phyloP scores from a whole-genome alignment of 306 rosid genomes.

The Corylus heterophylla region DNA sequence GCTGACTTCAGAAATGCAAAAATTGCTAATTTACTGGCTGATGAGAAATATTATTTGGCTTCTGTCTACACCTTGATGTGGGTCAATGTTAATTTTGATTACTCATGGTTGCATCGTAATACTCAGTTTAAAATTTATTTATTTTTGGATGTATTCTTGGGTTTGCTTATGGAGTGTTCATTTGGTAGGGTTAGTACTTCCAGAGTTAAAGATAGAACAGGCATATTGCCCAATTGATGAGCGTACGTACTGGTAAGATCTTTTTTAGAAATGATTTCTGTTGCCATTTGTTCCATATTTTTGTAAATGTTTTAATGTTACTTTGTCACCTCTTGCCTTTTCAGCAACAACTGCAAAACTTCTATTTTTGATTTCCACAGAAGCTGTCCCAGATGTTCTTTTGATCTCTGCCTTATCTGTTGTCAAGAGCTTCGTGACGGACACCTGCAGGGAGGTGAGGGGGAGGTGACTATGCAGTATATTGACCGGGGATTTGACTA shows the following conservation, averaged over 20 bases:
- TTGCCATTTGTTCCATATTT: not conserved
- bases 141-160: not conserved
- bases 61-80: not conserved
- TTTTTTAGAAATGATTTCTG: not conserved
- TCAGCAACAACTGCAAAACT: slow-evolving; percentile 78
- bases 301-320: not conserved
- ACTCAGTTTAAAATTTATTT: not conserved
- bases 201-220: slow-evolving; percentile 33
- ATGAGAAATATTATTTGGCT: not conserved
- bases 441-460: slow-evolving; percentile 48
- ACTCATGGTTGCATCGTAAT: not conserved
- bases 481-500: slow-evolving; percentile 36
- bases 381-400: slow-evolving; percentile 65
- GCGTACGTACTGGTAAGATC: slow-evolving; percentile 67
- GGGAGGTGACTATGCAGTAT: slow-evolving; percentile 39
- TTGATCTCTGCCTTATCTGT: slow-evolving; percentile 80
- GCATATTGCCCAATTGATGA: slow-evolving; percentile 34
- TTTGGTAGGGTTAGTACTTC: slow-evolving; percentile 34
- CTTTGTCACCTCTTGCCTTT: not conserved
- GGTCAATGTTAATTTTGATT: not conserved
- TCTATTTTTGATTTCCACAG: slow-evolving; percentile 81
- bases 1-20: not conserved
- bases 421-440: slow-evolving; percentile 81
- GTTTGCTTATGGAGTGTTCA: not conserved
- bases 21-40: not conserved